Base-by-base conservation (phyloP, 1,284 basidiomycete genomes). In the Boletus hoseneyae region DNA sequence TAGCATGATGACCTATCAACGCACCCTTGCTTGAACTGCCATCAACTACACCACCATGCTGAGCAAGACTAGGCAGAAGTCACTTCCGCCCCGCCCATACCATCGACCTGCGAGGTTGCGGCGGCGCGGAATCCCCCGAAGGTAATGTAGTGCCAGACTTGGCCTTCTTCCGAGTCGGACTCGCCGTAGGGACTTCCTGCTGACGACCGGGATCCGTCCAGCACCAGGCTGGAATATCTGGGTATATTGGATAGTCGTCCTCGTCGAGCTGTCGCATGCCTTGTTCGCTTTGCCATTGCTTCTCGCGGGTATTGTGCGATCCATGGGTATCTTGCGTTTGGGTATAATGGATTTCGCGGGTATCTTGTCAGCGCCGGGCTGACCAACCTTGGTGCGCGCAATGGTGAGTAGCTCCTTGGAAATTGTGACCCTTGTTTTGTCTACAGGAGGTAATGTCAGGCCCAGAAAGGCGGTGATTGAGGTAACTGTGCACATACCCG, bases 231-330 rank as follows among this genome's bases (percentile, higher is more conserved):
- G 43, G 40, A 42, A 25, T 45, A 13, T 30, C 29, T 30, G 11
- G 29, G 29, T 30, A 47, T 43, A 9, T 33, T 41, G 54, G 50
- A 41, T 10, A 2, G 33, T 60, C 38, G 15, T 47, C 19, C 3
- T 39, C 12, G 42, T 52, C 40, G 42, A 38, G 35, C 47, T 29
- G 6, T 42, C 40, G 39, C 34, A 42, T 42, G 45, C 1, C 18
- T 40, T 46, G 32, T 63, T 65, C 42, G 66, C 64, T 38, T 66
- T 63, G 27, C 36, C 48, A 45, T 33, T 45, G 36, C 41, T 27
- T 15, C 42, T 58, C 35, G 41, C 18, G 19, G 37, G 36, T 39
- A 40, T 45, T 15, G 5, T 4, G 50, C 42, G 42, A 12, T 23
- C 46, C 48, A 39, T 46, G 38, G 53, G 49, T 56, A 58, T 49